Evolutionary conservation across 2,329 filamentous ascomycete species (phyloP).

Genomic region (Verticillium nonalfalfae): DNA sequence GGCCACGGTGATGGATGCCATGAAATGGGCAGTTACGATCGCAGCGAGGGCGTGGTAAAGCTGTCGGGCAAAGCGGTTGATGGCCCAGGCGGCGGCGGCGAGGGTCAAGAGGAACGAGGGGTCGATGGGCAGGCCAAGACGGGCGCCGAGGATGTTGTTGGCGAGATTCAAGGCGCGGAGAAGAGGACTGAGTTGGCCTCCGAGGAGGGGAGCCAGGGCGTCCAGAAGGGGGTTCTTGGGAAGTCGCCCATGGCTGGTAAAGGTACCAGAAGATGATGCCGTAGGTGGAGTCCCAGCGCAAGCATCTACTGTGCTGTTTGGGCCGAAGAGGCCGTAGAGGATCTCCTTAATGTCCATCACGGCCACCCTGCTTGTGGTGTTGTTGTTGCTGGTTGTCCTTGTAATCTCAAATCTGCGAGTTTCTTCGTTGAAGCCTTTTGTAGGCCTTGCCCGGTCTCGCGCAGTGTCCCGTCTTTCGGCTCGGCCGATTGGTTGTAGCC

Average conservation of each 20-base stretch:
- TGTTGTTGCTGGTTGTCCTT: not conserved
- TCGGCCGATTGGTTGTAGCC: too few relatives aligned
- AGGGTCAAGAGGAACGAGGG: constrained; percentile 38
- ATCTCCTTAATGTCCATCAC: not conserved
- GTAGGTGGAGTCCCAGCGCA: not conserved
- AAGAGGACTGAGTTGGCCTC: constrained; percentile 12
- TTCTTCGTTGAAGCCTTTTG: not conserved
- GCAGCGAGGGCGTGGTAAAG: constrained; percentile 24
- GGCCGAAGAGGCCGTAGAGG: not conserved
- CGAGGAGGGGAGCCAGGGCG: constrained; percentile 7
- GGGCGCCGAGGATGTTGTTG: constrained; percentile 35
- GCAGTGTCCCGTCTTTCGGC: too few relatives aligned
- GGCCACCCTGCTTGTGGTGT: not conserved
- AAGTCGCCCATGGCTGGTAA: not conserved
- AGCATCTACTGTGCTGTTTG: not conserved
- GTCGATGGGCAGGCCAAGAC: constrained; percentile 35
- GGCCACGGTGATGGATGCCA: constrained; percentile 44
- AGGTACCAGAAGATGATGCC: not conserved
- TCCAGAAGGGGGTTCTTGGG: constrained; percentile 1
- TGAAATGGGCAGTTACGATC: constrained; percentile 38
- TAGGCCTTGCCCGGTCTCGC: not conserved
- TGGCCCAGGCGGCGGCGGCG: constrained; percentile 40
- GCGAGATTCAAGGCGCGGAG: constrained; percentile 22
- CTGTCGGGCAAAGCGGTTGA: constrained; percentile 27
- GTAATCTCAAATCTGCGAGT: too few relatives aligned